These are phyloP conservation scores for Zopfochytrium polystomum DNA, from an alignment of 371 early-diverging fungal genomes.

Conservation along the genomic window DNA sequence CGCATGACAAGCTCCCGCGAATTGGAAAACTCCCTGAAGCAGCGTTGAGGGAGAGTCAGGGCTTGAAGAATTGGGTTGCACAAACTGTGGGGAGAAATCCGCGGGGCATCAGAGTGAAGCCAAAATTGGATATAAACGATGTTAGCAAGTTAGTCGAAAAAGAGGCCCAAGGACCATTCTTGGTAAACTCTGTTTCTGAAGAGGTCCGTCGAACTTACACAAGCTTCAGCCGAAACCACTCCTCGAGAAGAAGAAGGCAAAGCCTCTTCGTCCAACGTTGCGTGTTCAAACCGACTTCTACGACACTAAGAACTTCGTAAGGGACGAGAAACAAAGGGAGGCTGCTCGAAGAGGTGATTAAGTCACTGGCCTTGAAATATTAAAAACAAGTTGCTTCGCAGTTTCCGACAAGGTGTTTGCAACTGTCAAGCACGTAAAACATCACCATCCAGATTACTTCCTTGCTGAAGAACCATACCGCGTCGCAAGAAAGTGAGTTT, in stretches of 20 bases:
- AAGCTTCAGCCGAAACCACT: slow-evolving; percentile 25
- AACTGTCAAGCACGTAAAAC: too few relatives aligned
- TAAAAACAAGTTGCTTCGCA: too few relatives aligned
- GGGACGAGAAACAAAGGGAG: slow-evolving; percentile 29
- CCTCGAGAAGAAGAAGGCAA: slow-evolving; percentile 24
- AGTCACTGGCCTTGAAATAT: too few relatives aligned
- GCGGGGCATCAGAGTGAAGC: slow-evolving; percentile 1
- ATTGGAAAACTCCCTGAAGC: slow-evolving; percentile 28
- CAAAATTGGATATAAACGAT: not conserved
- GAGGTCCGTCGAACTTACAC: not conserved
- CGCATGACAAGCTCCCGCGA: slow-evolving; percentile 6
- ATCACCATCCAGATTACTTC: too few relatives aligned
- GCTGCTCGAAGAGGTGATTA: slow-evolving; percentile 26
- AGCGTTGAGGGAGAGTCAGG: slow-evolving; percentile 28
- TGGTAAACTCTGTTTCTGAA: slow-evolving; percentile 23
- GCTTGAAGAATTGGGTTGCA: slow-evolving; percentile 28
- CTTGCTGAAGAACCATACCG: too few relatives aligned
- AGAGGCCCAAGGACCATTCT: slow-evolving; percentile 44
- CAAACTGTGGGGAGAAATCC: slow-evolving; percentile 33
- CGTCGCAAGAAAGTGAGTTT: too few relatives aligned
- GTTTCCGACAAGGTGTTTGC: too few relatives aligned
- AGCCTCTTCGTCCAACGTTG: slow-evolving; percentile 37
- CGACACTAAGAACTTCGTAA: slow-evolving; percentile 26
- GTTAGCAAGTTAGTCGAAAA: slow-evolving; percentile 19
- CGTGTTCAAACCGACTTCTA: slow-evolving; percentile 43